Percentiles rank a stretch among this genome's conserved stretches.
Conservation (phyloP, 352 stramenopile genomes). For the Aphanomyces stellatus region DNA sequence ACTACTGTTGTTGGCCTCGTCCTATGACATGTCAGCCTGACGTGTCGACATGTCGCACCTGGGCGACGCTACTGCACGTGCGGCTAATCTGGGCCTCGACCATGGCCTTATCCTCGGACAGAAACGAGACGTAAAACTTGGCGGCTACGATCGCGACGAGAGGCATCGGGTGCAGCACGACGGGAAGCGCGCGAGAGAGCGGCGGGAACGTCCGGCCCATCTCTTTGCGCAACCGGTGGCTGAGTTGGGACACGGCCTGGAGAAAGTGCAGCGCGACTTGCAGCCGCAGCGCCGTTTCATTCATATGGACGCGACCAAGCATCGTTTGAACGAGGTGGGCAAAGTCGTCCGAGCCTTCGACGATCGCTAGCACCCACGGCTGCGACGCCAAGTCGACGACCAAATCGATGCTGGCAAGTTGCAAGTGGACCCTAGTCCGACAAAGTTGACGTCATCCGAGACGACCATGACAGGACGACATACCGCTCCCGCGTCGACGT, state of each 20-base stretch:
- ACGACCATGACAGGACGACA: conserved; percentile 27
- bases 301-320: conserved; percentile 55
- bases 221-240: conserved; percentile 3
- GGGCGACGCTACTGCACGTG: neutral
- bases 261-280: conserved; percentile 55
- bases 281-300: conserved; percentile 50
- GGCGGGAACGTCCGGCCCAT: conserved; percentile 61
- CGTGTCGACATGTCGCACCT: too few relatives aligned
- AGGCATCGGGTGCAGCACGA: conserved; percentile 58
- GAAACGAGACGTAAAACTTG: conserved; percentile 48
- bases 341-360: conserved; percentile 52
- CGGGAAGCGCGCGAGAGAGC: conserved; percentile 58
- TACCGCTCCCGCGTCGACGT: conserved; percentile 24
- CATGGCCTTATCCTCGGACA: conserved; percentile 37
- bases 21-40: neutral
- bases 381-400: conserved; percentile 53
- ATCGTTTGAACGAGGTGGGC: conserved; percentile 37
- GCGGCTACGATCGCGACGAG: conserved; percentile 40
- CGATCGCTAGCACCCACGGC: conserved; percentile 37
- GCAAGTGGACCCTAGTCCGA: conserved; percentile 24
- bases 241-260: conserved; percentile 28
- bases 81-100: neutral
- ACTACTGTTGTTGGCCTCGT: neutral
- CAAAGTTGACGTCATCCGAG: conserved; percentile 11
- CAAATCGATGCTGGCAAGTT: conserved; percentile 55